phyloP scores from a whole-genome alignment of 805 yeast species.

The Jamesozyma jinghongensis region DNA sequence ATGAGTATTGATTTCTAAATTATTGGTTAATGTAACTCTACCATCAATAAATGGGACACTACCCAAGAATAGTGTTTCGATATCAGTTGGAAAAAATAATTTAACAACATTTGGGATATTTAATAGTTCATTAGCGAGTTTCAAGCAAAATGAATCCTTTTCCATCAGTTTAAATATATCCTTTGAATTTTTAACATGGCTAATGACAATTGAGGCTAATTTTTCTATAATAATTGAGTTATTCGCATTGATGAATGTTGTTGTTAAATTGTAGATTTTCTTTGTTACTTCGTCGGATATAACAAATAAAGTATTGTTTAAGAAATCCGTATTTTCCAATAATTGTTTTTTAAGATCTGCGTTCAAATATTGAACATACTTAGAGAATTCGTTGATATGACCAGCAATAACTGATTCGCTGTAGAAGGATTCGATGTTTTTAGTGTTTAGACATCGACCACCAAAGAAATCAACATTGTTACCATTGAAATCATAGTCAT shows the following conservation, averaged over 20 bases:
- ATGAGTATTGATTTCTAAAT: slow-evolving; percentile 36
- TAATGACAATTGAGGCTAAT: slow-evolving; percentile 9
- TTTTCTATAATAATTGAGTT: slow-evolving; percentile 6
- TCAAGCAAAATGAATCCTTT: slow-evolving; percentile 1
- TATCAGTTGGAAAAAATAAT: slow-evolving; percentile 13
- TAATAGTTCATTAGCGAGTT: slow-evolving; percentile 11
- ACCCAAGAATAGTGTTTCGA: slow-evolving; percentile 14
- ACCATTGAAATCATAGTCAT: slow-evolving; percentile 20
- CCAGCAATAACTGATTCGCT: slow-evolving; percentile 15
- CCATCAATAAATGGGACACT: slow-evolving; percentile 30
- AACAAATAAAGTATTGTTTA: slow-evolving; percentile 9
- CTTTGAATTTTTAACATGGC: slow-evolving; percentile 5
- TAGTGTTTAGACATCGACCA: slow-evolving; percentile 28
- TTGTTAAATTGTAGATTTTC: slow-evolving; percentile 7
- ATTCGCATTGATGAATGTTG: slow-evolving; percentile 8
- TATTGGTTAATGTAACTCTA: slow-evolving; percentile 39
- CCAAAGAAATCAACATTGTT: slow-evolving; percentile 23
- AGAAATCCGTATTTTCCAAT: slow-evolving; percentile 12
- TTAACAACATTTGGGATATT: slow-evolving; percentile 6
- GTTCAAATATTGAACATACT: slow-evolving; percentile 12
- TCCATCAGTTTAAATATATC: not conserved
- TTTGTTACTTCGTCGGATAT: slow-evolving; percentile 8
- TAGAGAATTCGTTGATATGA: slow-evolving; percentile 16
- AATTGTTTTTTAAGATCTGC: slow-evolving; percentile 3
- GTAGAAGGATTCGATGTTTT: slow-evolving; percentile 31